Conservation (phyloP, 106 monocot species). For the Dioscorea alata region DNA sequence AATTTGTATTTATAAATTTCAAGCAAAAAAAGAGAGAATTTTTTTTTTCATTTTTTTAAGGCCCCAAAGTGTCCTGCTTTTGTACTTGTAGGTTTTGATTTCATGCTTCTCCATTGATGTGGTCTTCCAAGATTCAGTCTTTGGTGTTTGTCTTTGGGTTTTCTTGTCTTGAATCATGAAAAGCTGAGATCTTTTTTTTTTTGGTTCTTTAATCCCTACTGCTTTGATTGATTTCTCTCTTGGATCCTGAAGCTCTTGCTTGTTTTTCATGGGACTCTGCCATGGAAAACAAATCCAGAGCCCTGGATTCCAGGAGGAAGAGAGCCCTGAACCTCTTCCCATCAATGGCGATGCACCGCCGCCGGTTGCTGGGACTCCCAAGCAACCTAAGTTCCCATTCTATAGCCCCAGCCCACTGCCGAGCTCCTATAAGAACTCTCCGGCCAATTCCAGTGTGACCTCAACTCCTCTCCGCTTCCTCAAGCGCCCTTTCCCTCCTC, state of each 20-base stretch:
- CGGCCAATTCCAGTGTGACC: slow-evolving; percentile 15
- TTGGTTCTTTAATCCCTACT: neutral
- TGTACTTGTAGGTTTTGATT: no score
- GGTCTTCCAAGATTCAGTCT: no score
- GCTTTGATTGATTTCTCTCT: neutral
- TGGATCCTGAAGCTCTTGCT: no score
- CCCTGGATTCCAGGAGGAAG: slow-evolving; percentile 1
- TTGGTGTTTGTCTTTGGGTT: no score
- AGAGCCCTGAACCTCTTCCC: neutral
- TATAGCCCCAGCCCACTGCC: slow-evolving; percentile 41
- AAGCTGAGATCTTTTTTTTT: neutral
- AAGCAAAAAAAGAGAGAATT: neutral
- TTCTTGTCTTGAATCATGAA: no score
- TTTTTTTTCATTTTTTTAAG: neutral
- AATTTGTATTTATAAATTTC: neutral
- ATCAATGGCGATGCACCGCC: slow-evolving; percentile 9
- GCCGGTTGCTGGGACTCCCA: slow-evolving; percentile 14
- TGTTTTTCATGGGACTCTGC: slow-evolving; percentile 36
- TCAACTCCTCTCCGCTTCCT: slow-evolving; percentile 52
- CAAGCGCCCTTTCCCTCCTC: slow-evolving; percentile 57
- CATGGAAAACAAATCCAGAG: slow-evolving; percentile 30
- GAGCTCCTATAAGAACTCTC: slow-evolving; percentile 31
- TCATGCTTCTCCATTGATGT: no score
- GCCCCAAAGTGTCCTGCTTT: neutral
- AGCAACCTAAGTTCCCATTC: slow-evolving; percentile 27